Conservation (phyloP, 2,329 filamentous ascomycete genomes). For the Chaetomiaceae sp. region DNA sequence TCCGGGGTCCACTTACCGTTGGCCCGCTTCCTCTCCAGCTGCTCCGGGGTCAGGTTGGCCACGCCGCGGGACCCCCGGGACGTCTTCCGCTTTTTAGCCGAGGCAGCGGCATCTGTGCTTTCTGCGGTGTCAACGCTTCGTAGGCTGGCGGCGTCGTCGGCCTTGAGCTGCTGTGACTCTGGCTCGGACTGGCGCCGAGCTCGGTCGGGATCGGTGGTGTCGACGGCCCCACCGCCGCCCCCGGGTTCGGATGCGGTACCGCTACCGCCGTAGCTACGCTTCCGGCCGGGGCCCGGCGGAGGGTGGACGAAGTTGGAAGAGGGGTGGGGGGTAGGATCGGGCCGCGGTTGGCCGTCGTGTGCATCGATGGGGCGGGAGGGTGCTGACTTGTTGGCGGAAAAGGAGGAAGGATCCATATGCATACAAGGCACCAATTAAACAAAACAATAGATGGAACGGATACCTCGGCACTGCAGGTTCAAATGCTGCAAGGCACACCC, state of each 20-base stretch:
- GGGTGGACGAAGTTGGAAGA: background rate
- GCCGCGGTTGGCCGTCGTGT: background rate
- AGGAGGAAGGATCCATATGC: slow-evolving; percentile 3
- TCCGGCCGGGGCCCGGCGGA: background rate
- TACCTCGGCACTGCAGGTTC: background rate
- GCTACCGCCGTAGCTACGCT: background rate
- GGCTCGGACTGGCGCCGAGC: background rate
- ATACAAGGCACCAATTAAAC: background rate
- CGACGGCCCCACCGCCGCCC: background rate
- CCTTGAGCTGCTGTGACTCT: background rate
- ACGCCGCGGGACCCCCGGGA: slow-evolving; percentile 46
- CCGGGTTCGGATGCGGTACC: background rate
- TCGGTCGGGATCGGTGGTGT: background rate
- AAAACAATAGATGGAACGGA: background rate
- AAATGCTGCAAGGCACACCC: background rate
- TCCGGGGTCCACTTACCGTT: slow-evolving; percentile 42
- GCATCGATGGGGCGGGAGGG: background rate
- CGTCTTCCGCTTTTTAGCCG: slow-evolving; percentile 43
- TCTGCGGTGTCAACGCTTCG: background rate
- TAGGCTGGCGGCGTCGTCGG: background rate
- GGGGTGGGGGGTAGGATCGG: background rate
- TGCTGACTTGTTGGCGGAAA: background rate
- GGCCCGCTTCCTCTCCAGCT: slow-evolving; percentile 63
- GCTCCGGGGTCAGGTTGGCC: slow-evolving; percentile 66
- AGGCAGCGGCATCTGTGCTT: slow-evolving; percentile 4